phyloP scores from a whole-genome alignment of 805 yeast species.

The Lachancea fermentati region DNA sequence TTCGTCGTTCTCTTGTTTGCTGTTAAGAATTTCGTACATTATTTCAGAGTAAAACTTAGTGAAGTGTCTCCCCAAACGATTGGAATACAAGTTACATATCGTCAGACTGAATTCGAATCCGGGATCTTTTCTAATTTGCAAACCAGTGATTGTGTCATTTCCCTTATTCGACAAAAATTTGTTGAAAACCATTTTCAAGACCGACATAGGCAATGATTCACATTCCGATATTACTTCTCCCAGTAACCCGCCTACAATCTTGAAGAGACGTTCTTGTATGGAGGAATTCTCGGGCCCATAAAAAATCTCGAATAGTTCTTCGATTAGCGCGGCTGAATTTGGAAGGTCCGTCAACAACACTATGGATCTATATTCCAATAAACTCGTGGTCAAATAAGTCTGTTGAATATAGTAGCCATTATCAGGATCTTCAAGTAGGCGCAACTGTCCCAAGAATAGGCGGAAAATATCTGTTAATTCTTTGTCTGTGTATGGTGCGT shows the following conservation, averaged over 20 bases:
- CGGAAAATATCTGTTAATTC: conserved; percentile 62
- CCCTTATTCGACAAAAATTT: conserved; percentile 44
- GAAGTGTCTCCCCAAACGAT: conserved; percentile 66
- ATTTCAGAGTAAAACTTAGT: conserved; percentile 78
- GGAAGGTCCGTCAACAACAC: conserved; percentile 73
- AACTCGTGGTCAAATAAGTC: conserved; percentile 55
- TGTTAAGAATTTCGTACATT: conserved; percentile 45
- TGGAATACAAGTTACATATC: conserved; percentile 65
- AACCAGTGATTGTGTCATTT: conserved; percentile 25
- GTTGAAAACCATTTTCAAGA: conserved; percentile 58
- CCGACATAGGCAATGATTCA: conserved; percentile 54
- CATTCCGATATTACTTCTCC: conserved; percentile 71
- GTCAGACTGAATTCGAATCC: conserved; percentile 61
- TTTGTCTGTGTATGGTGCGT: conserved; percentile 72
- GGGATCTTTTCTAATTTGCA: conserved; percentile 37
- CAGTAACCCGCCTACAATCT: conserved; percentile 62
- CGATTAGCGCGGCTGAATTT: conserved; percentile 49
- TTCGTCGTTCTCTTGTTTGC: conserved; percentile 17
- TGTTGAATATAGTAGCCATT: conserved; percentile 60
- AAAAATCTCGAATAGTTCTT: conserved; percentile 52
- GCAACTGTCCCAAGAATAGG: conserved; percentile 59
- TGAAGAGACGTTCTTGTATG: conserved; percentile 51
- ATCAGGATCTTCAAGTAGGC: conserved; percentile 46
- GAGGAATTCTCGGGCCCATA: conserved; percentile 45
- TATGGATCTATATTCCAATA: conserved; percentile 71